phyloP scores from a whole-genome alignment of 2,329 filamentous ascomycete genomes.

The Neopestalotiopsis sp. region DNA sequence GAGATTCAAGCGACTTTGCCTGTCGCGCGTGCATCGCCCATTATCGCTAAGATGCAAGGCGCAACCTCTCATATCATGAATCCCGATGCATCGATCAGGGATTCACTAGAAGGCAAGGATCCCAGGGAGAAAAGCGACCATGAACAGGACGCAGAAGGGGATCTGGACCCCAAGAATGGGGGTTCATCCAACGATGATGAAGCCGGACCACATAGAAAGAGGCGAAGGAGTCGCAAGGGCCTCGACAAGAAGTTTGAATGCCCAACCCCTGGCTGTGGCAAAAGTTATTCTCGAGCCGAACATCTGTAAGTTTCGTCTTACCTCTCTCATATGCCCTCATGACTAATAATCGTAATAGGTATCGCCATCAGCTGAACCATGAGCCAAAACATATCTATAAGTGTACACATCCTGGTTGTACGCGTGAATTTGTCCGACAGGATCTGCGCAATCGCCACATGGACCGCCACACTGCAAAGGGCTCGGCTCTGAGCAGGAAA shows the following conservation, averaged over 20 bases:
- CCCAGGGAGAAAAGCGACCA: slow-evolving; percentile 45
- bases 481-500: slow-evolving; percentile 76
- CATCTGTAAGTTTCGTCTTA: slow-evolving; percentile 71
- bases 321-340: not conserved
- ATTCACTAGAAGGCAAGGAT: slow-evolving; percentile 46
- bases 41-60: slow-evolving; percentile 49
- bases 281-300: slow-evolving; percentile 95
- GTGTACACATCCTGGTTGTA: slow-evolving; percentile 91
- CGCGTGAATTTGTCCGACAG: slow-evolving; percentile 88
- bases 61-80: slow-evolving; percentile 45
- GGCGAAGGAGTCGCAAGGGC: slow-evolving; percentile 76
- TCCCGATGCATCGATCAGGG: slow-evolving; percentile 45
- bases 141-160: slow-evolving; percentile 39
- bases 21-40: slow-evolving; percentile 43
- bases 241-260: slow-evolving; percentile 86
- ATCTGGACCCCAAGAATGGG: slow-evolving; percentile 46
- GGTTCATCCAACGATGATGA: slow-evolving; percentile 57
- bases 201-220: slow-evolving; percentile 58
- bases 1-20: slow-evolving; percentile 44
- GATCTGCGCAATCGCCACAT: slow-evolving; percentile 88
- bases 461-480: slow-evolving; percentile 80
- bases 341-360: slow-evolving; percentile 47
- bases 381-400: slow-evolving; percentile 93
- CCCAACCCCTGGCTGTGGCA: slow-evolving; percentile 84
- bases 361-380: slow-evolving; percentile 95